Conservation (phyloP, 768 basidiomycete genomes). For the Tubosaeta brunneosetosa region DNA sequence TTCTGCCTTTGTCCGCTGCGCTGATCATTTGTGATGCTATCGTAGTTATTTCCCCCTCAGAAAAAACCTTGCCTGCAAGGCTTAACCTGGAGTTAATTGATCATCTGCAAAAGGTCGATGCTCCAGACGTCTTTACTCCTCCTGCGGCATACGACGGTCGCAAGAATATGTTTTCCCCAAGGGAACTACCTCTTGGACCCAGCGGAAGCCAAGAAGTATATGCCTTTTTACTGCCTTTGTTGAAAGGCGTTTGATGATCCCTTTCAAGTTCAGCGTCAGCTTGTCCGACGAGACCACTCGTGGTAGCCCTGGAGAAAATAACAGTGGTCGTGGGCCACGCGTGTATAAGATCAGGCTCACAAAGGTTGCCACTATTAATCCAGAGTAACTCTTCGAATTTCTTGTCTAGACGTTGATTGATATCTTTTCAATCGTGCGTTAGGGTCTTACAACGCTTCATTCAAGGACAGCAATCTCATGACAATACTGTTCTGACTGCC, state of each 20-base stretch:
- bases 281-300: conserved; percentile 38
- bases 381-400: conserved; percentile 36
- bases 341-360: conserved; percentile 61
- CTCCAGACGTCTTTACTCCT: conserved; percentile 67
- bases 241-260: conserved; percentile 1
- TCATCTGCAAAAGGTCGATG: conserved; percentile 51
- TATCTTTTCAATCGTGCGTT: neutral
- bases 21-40: conserved; percentile 12
- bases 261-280: conserved; percentile 55
- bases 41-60: conserved; percentile 60
- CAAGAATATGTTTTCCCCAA: conserved; percentile 67
- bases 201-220: conserved; percentile 48
- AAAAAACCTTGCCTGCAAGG: conserved; percentile 61
- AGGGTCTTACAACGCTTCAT: conserved; percentile 67
- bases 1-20: neutral
- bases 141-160: conserved; percentile 74
- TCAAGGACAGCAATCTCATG: conserved; percentile 58
- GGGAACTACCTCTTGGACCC: conserved; percentile 56
- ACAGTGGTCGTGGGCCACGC: conserved; percentile 45
- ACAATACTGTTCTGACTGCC: conserved; percentile 63
- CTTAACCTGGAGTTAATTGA: conserved; percentile 70
- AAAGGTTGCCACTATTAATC: conserved; percentile 56
- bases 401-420: conserved; percentile 20
- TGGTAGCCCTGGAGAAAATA: conserved; percentile 31
- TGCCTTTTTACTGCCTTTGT: neutral